Percentiles rank a stretch among this genome's conserved stretches.
Evolutionary conservation across 345 rosid species (phyloP).

Genomic region (Kandelia obovata): DNA sequence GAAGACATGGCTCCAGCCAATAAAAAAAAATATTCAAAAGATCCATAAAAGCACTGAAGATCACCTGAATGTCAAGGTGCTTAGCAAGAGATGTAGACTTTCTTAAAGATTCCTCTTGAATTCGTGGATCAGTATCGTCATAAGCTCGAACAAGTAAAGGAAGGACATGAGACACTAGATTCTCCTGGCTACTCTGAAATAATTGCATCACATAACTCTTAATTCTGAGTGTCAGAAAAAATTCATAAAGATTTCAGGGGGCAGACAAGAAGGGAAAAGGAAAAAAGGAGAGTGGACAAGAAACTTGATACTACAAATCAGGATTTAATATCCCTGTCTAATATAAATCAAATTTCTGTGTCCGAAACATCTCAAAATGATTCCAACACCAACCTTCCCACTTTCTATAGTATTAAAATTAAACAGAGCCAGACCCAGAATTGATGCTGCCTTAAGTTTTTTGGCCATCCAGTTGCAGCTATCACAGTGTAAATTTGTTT

Average conservation of each 20-base stretch:
- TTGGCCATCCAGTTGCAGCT: not conserved
- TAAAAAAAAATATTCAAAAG: not conserved
- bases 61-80: constrained; percentile 88
- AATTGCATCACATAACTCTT: constrained; percentile 19
- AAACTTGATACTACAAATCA: too few species aligned
- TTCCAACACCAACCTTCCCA: not conserved
- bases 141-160: constrained; percentile 91
- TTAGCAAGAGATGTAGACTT: constrained; percentile 63
- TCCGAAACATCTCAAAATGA: not conserved
- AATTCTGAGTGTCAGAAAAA: not conserved
- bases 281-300: not conserved
- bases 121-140: constrained; percentile 91
- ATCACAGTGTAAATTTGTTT: not conserved
- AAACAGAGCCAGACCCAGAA: not conserved
- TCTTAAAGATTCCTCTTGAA: constrained; percentile 88
- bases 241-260: constrained; percentile 8
- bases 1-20: not conserved
- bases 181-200: constrained; percentile 69
- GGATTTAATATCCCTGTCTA: too few species aligned
- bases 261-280: not conserved
- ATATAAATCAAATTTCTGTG: not conserved
- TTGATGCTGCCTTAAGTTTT: not conserved
- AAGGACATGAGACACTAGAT: constrained; percentile 58
- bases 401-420: too few species aligned
- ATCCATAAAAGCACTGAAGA: constrained; percentile 13